These are phyloP conservation scores for Candida ipomoeae DNA, from an alignment of 805 yeast genomes.

Conservation along the genomic window DNA sequence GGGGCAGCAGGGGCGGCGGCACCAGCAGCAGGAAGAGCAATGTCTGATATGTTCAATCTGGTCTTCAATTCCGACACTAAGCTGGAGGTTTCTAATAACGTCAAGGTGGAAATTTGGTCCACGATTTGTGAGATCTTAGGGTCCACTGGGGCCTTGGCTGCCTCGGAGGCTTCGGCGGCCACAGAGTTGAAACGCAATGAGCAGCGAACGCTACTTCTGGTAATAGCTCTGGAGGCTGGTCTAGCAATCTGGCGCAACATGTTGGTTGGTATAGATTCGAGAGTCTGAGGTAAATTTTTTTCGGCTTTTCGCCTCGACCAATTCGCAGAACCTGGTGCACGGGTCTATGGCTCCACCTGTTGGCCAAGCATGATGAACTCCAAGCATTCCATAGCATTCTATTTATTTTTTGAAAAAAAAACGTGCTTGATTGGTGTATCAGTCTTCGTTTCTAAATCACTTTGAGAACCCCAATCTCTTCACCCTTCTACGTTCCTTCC, in stretches of 20 bases:
- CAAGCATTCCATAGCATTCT: background rate
- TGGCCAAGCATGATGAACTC: background rate
- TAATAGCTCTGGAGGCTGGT: conserved; percentile 32
- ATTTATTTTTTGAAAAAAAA: too few relatives aligned
- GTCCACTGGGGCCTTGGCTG: conserved; percentile 54
- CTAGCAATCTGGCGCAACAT: conserved; percentile 37
- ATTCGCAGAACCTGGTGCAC: conserved; percentile 5
- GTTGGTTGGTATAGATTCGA: conserved; percentile 11
- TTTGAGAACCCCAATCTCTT: too few relatives aligned
- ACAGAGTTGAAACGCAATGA: conserved; percentile 48
- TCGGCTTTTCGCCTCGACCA: conserved; percentile 4
- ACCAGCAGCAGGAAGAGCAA: conserved; percentile 63
- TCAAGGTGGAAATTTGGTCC: conserved; percentile 82
- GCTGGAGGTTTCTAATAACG: conserved; percentile 89
- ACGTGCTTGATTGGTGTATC: too few relatives aligned
- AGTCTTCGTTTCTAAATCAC: background rate
- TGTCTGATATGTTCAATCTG: conserved; percentile 89
- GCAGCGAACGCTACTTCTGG: conserved; percentile 23
- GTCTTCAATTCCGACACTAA: conserved; percentile 76
- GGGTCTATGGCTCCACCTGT: background rate
- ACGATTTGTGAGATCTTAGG: conserved; percentile 87
- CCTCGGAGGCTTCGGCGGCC: conserved; percentile 29
- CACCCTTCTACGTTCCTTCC: background rate
- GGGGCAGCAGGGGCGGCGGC: conserved; percentile 59
- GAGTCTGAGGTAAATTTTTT: conserved; percentile 11